These are phyloP conservation scores for Elongisporangium anandrum DNA, from an alignment of 352 stramenopile species.

Conservation along the genomic window DNA sequence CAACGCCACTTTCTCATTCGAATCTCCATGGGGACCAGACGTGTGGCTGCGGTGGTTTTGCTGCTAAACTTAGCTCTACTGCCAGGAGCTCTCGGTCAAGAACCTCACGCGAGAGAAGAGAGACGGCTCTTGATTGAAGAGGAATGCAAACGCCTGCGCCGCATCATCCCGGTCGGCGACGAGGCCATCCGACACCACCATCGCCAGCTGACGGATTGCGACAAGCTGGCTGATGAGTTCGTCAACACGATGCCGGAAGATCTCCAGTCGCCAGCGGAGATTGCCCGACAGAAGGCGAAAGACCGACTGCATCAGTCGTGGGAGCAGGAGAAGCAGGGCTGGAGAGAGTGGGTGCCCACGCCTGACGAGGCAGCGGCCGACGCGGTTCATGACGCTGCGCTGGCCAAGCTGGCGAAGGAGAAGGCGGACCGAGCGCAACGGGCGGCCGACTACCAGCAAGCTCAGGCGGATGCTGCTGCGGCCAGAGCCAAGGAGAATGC, in stretches of 20 bases:
- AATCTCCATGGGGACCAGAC: too few species aligned
- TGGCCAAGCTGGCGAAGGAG: background rate
- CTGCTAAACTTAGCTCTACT: background rate
- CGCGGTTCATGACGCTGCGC: background rate
- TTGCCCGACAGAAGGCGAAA: background rate
- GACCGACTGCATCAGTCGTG: background rate
- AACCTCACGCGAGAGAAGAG: background rate
- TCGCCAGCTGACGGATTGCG: background rate
- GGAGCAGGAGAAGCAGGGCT: background rate
- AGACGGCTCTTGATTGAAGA: background rate
- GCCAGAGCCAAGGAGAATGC: background rate
- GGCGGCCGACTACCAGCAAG: background rate
- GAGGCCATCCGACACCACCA: background rate
- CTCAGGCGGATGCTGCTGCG: background rate
- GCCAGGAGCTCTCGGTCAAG: background rate
- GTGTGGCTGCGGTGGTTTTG: background rate
- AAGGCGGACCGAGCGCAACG: background rate
- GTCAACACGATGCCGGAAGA: background rate
- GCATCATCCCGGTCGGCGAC: background rate
- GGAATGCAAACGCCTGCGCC: background rate
- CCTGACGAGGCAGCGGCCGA: background rate
- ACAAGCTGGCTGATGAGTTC: background rate
- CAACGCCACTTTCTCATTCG: too few species aligned
- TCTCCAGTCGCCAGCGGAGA: background rate
- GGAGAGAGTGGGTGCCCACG: background rate